A percentile compares a stretch with the other conserved stretches of the same genome.
Evolutionary conservation across 345 rosid species (phyloP).

Genomic region (Brassica napus): Da-Ae NC_063450.1:3764001-3764500

Average conservation of each 20-base stretch:
- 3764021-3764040: conserved; percentile 66
- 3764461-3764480: no score
- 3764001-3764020: conserved; percentile 65
- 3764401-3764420: no score
- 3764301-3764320: background rate
- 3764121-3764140: conserved; percentile 57
- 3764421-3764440: no score
- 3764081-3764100: conserved; percentile 24
- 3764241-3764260: background rate
- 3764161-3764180: no score
- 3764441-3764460: no score
- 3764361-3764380: no score
- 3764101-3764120: conserved; percentile 57
- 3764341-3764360: no score
- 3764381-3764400: no score
- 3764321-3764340: no score
- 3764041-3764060: conserved; percentile 68
- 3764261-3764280: background rate
- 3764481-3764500: no score
- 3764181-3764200: background rate
- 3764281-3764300: background rate
- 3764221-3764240: background rate
- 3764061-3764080: conserved; percentile 67
- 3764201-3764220: background rate
- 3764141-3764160: no score